These are phyloP conservation scores for Diaporthe ilicicola DNA, from an alignment of 2,329 filamentous ascomycete genomes.

Conservation along the genomic window DNA sequence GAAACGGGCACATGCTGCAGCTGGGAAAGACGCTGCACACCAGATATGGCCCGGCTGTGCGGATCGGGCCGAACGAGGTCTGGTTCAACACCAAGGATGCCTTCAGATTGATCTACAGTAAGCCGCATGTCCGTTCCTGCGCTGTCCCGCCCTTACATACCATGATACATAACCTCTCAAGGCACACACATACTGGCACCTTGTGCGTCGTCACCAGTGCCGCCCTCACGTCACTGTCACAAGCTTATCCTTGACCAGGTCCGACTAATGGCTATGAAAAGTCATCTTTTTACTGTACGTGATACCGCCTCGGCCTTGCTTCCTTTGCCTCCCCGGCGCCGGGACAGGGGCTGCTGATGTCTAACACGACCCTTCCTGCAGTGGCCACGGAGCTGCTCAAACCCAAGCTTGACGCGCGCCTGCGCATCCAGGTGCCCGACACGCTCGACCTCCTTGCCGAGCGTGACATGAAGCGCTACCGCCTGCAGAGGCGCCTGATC, in stretches of 20 bases:
- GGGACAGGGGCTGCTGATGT: neutral
- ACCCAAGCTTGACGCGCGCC: constrained; percentile 50
- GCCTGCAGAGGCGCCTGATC: constrained; percentile 57
- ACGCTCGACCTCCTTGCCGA: constrained; percentile 62
- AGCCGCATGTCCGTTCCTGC: constrained; percentile 28
- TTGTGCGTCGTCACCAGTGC: neutral
- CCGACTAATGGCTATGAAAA: constrained; percentile 58
- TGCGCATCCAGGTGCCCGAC: constrained; percentile 49
- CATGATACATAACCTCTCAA: neutral
- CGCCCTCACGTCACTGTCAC: neutral
- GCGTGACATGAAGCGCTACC: constrained; percentile 54
- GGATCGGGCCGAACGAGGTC: constrained; percentile 62
- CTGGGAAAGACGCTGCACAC: constrained; percentile 55
- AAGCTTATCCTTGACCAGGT: constrained; percentile 43
- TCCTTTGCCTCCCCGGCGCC: neutral
- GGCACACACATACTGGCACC: neutral
- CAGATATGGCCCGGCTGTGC: constrained; percentile 59
- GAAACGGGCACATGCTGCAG: constrained; percentile 51
- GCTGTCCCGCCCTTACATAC: neutral
- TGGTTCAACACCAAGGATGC: constrained; percentile 60
- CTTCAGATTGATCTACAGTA: constrained; percentile 58
- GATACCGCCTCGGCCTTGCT: neutral
- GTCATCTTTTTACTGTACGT: constrained; percentile 60
- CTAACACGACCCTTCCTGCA: constrained; percentile 35
- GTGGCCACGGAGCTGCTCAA: constrained; percentile 56